These are phyloP conservation scores for Detonula confervacea DNA, from an alignment of 352 stramenopile genomes.

Conservation along the genomic window DNA sequence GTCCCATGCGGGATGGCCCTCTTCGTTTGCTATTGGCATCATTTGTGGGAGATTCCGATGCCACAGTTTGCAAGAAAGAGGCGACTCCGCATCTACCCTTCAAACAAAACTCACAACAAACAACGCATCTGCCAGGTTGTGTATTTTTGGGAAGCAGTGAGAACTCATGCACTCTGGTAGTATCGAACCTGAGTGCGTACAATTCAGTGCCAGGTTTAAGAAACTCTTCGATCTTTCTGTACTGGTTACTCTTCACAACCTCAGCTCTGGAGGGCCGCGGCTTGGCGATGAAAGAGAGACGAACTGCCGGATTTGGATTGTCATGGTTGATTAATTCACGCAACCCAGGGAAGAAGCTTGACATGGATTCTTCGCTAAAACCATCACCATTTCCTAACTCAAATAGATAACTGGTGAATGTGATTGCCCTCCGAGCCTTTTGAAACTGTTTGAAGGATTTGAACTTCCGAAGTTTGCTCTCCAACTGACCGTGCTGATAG, in stretches of 20 bases:
- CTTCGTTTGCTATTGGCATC: too few relatives aligned
- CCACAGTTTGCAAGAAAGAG: too few relatives aligned
- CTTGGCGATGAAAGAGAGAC: neutral
- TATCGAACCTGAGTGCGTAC: neutral
- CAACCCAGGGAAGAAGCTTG: neutral
- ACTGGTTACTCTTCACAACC: neutral
- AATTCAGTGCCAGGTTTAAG: neutral
- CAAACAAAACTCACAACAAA: neutral
- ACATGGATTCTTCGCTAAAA: neutral
- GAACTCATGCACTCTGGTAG: neutral
- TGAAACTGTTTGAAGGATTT: constrained; percentile 22
- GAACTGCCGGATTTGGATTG: neutral
- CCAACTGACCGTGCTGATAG: constrained; percentile 10
- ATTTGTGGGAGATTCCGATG: too few relatives aligned
- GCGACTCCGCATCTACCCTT: neutral
- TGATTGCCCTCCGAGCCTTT: neutral
- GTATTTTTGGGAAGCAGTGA: neutral
- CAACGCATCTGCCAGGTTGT: neutral
- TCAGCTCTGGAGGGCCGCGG: too few relatives aligned
- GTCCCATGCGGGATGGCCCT: neutral
- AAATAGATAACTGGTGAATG: neutral
- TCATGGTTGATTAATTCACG: neutral
- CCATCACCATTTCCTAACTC: neutral
- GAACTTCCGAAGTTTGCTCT: neutral
- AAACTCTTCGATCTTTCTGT: neutral